Evolutionary conservation across 2,329 filamentous ascomycete genomes (phyloP).

Genomic region (Dothidotthia symphoricarpi): DNA sequence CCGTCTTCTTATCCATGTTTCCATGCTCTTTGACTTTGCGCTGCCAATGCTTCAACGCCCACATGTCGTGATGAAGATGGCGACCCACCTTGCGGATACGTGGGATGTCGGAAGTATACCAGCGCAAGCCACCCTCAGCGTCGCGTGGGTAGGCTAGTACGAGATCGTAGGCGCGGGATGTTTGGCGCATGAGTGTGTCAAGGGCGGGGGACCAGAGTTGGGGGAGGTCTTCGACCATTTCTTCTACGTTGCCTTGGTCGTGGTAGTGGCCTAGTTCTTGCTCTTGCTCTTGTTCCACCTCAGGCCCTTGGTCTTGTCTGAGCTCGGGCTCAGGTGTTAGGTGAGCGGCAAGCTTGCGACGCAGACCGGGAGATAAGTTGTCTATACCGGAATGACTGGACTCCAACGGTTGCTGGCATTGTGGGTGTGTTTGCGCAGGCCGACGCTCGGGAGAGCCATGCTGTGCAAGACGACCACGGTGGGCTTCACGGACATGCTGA

Average conservation of each 20-base stretch:
- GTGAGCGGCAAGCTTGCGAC: too few species aligned
- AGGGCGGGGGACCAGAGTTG: constrained; percentile 9
- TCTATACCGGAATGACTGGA: too few species aligned
- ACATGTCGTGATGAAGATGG: constrained; percentile 10
- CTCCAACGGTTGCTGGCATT: too few species aligned
- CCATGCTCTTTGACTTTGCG: constrained; percentile 1
- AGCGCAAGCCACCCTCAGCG: constrained; percentile 16
- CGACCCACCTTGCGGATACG: constrained; percentile 10
- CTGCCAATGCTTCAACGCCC: constrained; percentile 7
- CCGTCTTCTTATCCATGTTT: constrained; percentile 4
- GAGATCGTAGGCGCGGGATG: constrained; percentile 19
- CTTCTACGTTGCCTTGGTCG: too few species aligned
- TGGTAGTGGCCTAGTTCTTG: too few species aligned
- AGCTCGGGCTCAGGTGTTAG: too few species aligned
- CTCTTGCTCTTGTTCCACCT: background rate
- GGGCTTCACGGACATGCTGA: too few species aligned
- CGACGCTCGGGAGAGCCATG: too few species aligned
- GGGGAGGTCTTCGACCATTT: constrained; percentile 1
- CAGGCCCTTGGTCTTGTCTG: too few species aligned
- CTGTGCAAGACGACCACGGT: too few species aligned
- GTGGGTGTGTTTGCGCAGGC: too few species aligned
- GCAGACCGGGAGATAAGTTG: too few species aligned
- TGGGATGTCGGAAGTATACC: constrained; percentile 12
- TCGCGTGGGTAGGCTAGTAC: constrained; percentile 17
- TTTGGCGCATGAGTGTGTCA: constrained; percentile 15